phyloP scores from a whole-genome alignment of 345 rosid genomes.

The Lepidium sativum region DNA sequence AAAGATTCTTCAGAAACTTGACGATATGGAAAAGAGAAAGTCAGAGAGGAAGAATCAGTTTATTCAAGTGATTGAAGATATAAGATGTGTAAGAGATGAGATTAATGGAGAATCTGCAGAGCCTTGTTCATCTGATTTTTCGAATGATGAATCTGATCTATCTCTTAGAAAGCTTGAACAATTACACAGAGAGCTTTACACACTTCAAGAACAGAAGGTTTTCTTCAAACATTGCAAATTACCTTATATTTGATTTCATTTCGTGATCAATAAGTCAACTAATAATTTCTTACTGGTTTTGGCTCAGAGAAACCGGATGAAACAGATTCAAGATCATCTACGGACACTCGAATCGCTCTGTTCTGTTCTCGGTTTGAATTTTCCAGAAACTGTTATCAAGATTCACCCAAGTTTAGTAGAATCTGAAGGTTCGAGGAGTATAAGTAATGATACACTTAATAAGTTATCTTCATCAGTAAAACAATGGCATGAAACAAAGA shows the following conservation, averaged over 20 bases:
- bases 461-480: slow-evolving; percentile 36
- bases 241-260: not conserved
- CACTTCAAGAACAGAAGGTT: slow-evolving; percentile 77
- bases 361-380: slow-evolving; percentile 66
- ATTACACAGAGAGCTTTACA: slow-evolving; percentile 51
- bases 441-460: slow-evolving; percentile 46
- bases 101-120: slow-evolving; percentile 39
- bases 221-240: not conserved
- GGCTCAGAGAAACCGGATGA: slow-evolving; percentile 54
- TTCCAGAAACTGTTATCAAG: slow-evolving; percentile 31
- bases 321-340: slow-evolving; percentile 50
- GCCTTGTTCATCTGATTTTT: slow-evolving; percentile 24
- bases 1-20: slow-evolving; percentile 66
- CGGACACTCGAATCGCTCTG: slow-evolving; percentile 43
- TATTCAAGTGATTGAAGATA: slow-evolving; percentile 53
- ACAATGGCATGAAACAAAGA: slow-evolving; percentile 53
- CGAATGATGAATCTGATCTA: slow-evolving; percentile 65
- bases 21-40: slow-evolving; percentile 78
- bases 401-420: slow-evolving; percentile 55
- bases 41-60: slow-evolving; percentile 73
- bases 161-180: slow-evolving; percentile 74
- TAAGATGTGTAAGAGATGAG: slow-evolving; percentile 44
- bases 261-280: not conserved
- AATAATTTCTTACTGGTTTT: not conserved
- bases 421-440: slow-evolving; percentile 39